phyloP scores from a whole-genome alignment of 1,284 basidiomycete species.

The Bondarzewia mesenterica region DNA sequence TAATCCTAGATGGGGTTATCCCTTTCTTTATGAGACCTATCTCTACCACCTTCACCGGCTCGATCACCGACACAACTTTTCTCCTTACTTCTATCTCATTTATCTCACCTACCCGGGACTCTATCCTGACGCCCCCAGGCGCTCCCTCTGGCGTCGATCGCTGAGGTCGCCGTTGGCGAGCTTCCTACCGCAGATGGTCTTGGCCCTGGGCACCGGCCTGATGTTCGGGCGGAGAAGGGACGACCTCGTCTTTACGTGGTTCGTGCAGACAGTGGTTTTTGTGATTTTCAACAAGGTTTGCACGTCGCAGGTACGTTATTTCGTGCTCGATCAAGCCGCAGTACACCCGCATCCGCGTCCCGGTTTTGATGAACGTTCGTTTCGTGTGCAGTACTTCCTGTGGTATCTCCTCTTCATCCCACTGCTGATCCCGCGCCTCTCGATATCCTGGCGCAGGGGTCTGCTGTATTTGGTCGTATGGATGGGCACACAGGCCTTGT shows the following conservation, averaged over 20 bases:
- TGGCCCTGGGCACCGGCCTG: conserved; percentile 62
- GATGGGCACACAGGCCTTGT: conserved; percentile 74
- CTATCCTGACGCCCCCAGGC: conserved; percentile 21
- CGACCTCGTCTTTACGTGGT: conserved; percentile 77
- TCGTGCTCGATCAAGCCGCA: neutral
- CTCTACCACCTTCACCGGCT: conserved; percentile 87
- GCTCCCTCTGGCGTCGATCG: conserved; percentile 37
- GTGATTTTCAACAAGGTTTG: conserved; percentile 98
- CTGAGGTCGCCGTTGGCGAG: conserved; percentile 60
- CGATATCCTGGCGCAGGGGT: conserved; percentile 37
- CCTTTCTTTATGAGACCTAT: conserved; percentile 89
- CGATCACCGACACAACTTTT: conserved; percentile 98
- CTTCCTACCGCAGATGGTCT: conserved; percentile 67
- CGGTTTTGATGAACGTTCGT: neutral
- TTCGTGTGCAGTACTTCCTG: conserved; percentile 79
- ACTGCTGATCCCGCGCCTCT: conserved; percentile 63
- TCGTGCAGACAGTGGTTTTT: conserved; percentile 86
- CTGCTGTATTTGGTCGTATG: conserved; percentile 52
- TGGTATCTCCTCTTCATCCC: conserved; percentile 96
- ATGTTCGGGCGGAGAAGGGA: conserved; percentile 43
- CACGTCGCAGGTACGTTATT: conserved; percentile 74
- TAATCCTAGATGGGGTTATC: conserved; percentile 81
- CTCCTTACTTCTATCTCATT: conserved; percentile 92
- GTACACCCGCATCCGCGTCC: neutral
- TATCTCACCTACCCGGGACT: conserved; percentile 67